These are phyloP conservation scores for Paspalum vaginatum DNA, from an alignment of 176 grass and related monocot genomes.

Conservation along the genomic window DNA sequence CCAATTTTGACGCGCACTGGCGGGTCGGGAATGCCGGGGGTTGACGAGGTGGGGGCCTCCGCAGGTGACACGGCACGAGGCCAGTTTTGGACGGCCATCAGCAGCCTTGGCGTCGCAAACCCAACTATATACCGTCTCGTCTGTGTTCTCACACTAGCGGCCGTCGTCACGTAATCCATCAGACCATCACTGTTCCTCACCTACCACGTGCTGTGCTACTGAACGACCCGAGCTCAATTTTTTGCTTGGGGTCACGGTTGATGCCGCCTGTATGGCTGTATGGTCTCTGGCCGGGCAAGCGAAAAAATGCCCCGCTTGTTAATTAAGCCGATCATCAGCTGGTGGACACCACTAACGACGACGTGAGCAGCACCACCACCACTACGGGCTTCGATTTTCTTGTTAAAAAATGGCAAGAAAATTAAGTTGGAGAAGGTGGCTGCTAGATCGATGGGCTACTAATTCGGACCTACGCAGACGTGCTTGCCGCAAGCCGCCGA, in stretches of 20 bases:
- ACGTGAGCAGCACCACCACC: slow-evolving; percentile 10
- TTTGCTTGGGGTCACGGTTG: neutral
- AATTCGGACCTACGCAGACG: slow-evolving; percentile 19
- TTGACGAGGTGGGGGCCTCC: too few relatives aligned
- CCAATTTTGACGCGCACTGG: too few relatives aligned
- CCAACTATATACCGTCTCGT: too few relatives aligned
- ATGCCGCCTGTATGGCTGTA: too few relatives aligned
- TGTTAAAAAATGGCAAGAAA: neutral
- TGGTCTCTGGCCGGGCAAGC: neutral
- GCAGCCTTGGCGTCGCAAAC: too few relatives aligned
- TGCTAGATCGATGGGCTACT: neutral
- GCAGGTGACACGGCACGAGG: too few relatives aligned
- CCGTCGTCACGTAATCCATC: too few relatives aligned
- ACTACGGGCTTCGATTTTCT: neutral
- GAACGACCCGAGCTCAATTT: neutral
- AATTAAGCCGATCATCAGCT: neutral
- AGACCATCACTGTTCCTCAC: neutral
- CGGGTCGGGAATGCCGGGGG: too few relatives aligned
- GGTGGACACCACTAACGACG: neutral
- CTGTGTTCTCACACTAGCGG: too few relatives aligned
- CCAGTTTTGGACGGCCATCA: too few relatives aligned
- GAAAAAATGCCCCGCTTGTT: neutral
- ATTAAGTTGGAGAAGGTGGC: neutral
- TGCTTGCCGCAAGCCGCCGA: slow-evolving; percentile 6
- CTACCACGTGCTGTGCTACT: neutral